phyloP scores from a whole-genome alignment of 2,329 filamentous ascomycete genomes.

The Ascocoryne sarcoides region DNA sequence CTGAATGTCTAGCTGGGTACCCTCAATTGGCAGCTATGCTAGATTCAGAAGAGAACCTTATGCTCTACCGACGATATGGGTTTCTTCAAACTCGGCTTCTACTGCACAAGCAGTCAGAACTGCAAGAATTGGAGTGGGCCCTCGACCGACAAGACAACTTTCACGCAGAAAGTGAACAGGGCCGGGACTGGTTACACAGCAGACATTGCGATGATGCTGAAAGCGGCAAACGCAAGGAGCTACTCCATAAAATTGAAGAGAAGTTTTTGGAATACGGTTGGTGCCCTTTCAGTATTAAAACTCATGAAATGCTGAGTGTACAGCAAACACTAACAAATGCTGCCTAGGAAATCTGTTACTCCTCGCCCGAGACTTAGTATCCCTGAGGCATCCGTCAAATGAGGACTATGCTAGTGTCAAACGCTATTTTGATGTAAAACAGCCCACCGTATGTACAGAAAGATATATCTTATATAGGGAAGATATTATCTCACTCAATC shows the following conservation, averaged over 20 bases:
- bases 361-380: conserved; percentile 20
- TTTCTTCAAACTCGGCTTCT: conserved; percentile 31
- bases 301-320: neutral
- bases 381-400: conserved; percentile 23
- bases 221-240: neutral
- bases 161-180: conserved; percentile 1
- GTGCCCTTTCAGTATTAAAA: neutral
- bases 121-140: conserved; percentile 9
- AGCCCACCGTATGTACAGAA: conserved; percentile 15
- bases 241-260: conserved; percentile 7
- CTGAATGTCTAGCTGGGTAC: conserved; percentile 26
- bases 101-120: conserved; percentile 16
- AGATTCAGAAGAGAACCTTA: conserved; percentile 33
- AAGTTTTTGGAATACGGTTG: conserved; percentile 16
- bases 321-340: neutral
- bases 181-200: conserved; percentile 1
- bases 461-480: conserved; percentile 29
- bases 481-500: conserved; percentile 32
- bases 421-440: conserved; percentile 22
- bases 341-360: conserved; percentile 11
- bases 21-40: conserved; percentile 32
- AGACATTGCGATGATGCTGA: conserved; percentile 4
- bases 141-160: conserved; percentile 8
- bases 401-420: conserved; percentile 27
- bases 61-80: conserved; percentile 34